phyloP scores from a whole-genome alignment of 164 flowering plant species.

The Annona squamosa region DNA sequence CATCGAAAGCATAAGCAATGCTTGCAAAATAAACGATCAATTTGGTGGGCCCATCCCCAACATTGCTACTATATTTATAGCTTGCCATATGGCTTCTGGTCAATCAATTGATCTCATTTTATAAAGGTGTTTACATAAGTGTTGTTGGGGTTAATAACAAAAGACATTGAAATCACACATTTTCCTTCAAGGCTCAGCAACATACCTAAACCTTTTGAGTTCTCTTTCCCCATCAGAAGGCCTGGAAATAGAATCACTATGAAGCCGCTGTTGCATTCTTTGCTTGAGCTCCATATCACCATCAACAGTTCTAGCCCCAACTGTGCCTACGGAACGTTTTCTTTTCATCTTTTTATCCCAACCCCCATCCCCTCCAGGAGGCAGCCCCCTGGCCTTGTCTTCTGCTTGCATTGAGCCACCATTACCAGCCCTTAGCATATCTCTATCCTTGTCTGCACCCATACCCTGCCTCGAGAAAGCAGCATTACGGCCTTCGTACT shows the following conservation, averaged over 20 bases:
- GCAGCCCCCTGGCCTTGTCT: conserved; percentile 68
- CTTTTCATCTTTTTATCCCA: conserved; percentile 91
- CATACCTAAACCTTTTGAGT: neutral
- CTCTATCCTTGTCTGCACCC: conserved; percentile 52
- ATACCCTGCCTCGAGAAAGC: conserved; percentile 38
- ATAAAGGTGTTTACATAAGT: neutral
- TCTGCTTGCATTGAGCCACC: conserved; percentile 48
- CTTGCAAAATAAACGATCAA: neutral
- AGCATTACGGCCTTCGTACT: conserved; percentile 62
- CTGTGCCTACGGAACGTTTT: conserved; percentile 68
- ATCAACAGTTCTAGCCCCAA: conserved; percentile 40
- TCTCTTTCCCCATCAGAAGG: conserved; percentile 39
- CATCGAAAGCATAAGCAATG: too few relatives aligned
- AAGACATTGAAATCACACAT: neutral
- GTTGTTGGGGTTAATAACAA: neutral
- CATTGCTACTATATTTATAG: neutral
- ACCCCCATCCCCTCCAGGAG: conserved; percentile 77
- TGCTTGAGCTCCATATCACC: conserved; percentile 55
- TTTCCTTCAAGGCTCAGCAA: neutral
- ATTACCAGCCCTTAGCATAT: conserved; percentile 41
- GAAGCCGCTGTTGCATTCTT: conserved; percentile 37
- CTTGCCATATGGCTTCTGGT: neutral
- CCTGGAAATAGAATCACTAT: conserved; percentile 43
- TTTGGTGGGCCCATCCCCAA: neutral
- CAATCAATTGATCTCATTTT: neutral